Evolutionary conservation across 768 basidiomycete species (phyloP), one percentile per base, ranked within the genome.

Genomic region (Fistulinella prunicolor): DNA sequence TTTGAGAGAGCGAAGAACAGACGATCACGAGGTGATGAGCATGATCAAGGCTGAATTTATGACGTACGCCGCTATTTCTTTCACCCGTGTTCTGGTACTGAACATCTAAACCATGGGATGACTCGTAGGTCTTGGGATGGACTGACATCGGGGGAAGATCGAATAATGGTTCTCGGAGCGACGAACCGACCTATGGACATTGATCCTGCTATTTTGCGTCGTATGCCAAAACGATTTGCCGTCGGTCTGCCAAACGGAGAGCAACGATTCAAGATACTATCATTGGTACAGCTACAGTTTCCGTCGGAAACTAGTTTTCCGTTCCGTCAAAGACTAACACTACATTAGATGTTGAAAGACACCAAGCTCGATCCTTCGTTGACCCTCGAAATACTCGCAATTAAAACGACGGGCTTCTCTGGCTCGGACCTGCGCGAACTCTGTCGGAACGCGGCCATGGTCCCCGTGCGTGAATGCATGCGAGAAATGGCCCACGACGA

Each of bases 11-110:
- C 76, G 96, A 51, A 83, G 84, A 22, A 80, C 82, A 47, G 85
- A 86, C 9, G 95, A 98, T 61, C 96, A 99, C 64, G 96, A 99
- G 60, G 95, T 93, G 43, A 98, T 94, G 29, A 94, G 86, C 5
- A 97, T 97, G 93, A 94, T 97, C 81, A 96, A 97, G 68, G 94
- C 94, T 0, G 89, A 93, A 61, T 91, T 91, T 58, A 91, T 92
- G 89, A 91, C 87, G 87, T 89, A 63, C 50, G 85, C 72, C 14
- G 14, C 17, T 12, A 10, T 42, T 16, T 38, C n/a, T 55, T 48
- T 49, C 44, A n/a, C n/a, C n/a, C n/a, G n/a, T n/a, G n/a, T n/a
- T n/a, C n/a, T n/a, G n/a, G n/a, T n/a, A n/a, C n/a, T n/a, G n/a
- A n/a, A n/a, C n/a, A n/a, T n/a, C n/a, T n/a, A n/a, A n/a, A n/a